phyloP scores from a whole-genome alignment of 2,329 filamentous ascomycete species.

The Apiospora phragmitis region DNA sequence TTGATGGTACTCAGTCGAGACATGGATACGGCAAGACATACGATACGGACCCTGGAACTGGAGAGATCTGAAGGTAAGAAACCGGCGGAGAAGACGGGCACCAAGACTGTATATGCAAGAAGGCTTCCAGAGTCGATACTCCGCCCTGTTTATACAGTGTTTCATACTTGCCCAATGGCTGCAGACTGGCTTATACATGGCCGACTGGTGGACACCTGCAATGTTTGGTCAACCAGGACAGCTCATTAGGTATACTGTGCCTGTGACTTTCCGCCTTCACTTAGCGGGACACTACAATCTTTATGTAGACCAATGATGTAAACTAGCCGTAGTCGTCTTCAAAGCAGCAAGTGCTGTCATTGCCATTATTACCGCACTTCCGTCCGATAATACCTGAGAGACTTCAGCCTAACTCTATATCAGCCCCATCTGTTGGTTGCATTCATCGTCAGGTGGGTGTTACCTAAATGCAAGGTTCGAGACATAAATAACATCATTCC shows the following conservation, averaged over 20 bases:
- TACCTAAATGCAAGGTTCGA: background rate
- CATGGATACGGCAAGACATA: background rate
- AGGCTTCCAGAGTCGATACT: background rate
- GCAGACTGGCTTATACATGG: background rate
- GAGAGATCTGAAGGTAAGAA: background rate
- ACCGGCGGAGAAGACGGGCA: background rate
- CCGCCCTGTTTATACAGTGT: background rate
- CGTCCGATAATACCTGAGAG: background rate
- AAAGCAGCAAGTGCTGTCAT: background rate
- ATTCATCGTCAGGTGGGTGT: background rate
- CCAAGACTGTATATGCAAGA: too few relatives aligned
- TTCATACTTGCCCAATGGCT: background rate
- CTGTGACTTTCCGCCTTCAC: background rate
- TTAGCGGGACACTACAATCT: background rate
- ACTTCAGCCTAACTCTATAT: background rate
- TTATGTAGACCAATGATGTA: too few relatives aligned
- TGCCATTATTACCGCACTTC: background rate
- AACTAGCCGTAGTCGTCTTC: background rate
- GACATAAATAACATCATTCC: background rate
- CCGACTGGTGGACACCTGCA: too few relatives aligned
- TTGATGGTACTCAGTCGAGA: background rate
- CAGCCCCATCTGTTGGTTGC: background rate
- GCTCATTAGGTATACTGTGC: background rate
- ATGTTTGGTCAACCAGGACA: background rate
- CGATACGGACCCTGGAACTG: background rate